Conservation (phyloP, 768 basidiomycete species). For the Termitomyces sp. region DNA sequence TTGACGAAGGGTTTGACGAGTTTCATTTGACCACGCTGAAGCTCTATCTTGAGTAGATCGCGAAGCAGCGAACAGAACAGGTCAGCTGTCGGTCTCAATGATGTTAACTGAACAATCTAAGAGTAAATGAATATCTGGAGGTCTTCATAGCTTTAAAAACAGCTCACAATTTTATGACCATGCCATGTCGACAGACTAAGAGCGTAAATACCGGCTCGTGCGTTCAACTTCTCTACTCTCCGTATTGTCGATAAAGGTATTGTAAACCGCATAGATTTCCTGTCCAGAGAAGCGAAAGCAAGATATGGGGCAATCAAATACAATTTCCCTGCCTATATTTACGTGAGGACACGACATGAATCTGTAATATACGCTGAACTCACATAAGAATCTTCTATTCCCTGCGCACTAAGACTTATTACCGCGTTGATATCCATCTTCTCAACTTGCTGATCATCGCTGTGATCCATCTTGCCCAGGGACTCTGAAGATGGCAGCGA, state of each 20-base stretch:
- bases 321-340: slow-evolving; percentile 79
- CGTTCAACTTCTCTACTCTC: slow-evolving; percentile 89
- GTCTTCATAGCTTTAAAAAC: not conserved
- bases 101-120: slow-evolving; percentile 91
- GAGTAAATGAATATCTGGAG: slow-evolving; percentile 2
- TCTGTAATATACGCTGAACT: slow-evolving; percentile 27
- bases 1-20: slow-evolving; percentile 83
- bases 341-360: slow-evolving; percentile 1
- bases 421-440: slow-evolving; percentile 89
- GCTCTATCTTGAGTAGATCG: slow-evolving; percentile 82
- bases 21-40: slow-evolving; percentile 93
- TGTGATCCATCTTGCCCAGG: slow-evolving; percentile 18
- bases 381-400: slow-evolving; percentile 91
- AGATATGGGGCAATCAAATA: slow-evolving; percentile 87
- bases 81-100: slow-evolving; percentile 88
- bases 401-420: slow-evolving; percentile 69
- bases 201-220: slow-evolving; percentile 93
- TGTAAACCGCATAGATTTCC: slow-evolving; percentile 87
- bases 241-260: slow-evolving; percentile 89
- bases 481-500: slow-evolving; percentile 55
- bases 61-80: slow-evolving; percentile 87
- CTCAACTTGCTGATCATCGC: slow-evolving; percentile 38
- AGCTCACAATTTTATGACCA: slow-evolving; percentile 81
- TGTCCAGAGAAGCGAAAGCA: slow-evolving; percentile 85
- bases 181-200: slow-evolving; percentile 93